Base-by-base conservation (phyloP, 2,329 filamentous ascomycete genomes). In the Periconia digitata region DNA sequence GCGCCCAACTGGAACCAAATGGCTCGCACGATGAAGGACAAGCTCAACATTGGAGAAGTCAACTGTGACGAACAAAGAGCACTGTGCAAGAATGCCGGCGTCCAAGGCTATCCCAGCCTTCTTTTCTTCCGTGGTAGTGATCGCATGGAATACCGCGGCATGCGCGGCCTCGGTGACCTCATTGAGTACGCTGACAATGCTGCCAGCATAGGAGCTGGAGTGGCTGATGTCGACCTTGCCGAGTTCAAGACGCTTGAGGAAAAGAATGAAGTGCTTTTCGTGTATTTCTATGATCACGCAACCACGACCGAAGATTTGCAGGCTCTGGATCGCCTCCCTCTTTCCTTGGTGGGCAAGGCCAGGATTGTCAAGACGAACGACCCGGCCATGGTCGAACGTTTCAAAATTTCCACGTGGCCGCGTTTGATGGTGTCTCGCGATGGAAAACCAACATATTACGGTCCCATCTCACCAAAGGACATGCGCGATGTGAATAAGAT, bases 401-500 rank as follows among this genome's bases (percentile, higher is more conserved):
- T 92, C 80, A 96, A 95, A 79, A 94, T 99, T 63, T 92, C 89
- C 3, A 97, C 92, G 0, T 97, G 91, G 90, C 94, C 94, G n/a
- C 85, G 92, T 47, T 77, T 99, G 37, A 73, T 99, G 51, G 94
- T 96, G 3, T 89, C 90, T 12, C 83, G 94, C 49, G 91, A 96
- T 67, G 91, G 91, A 8, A 86, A 92, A 38, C 87, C 94, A 34
- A 92, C 86, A 1, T 96, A 96, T 72, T 99, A 95, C 71, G 88
- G 85, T 22, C 89, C 88, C 7, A 80, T 96, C 34, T 88, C 90
- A 0, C 94, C 94, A 1, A 84, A 87, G 62, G 91, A 96, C 60
- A 97, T 97, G 89, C 86, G 94, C 49, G 89, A 99, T 64, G 87
- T 87, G 51, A 82, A 85, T 44, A 83, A 85, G 58, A 83, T 99